phyloP scores from a whole-genome alignment of 305 asterid species.

The Coffea humblotiana region DNA sequence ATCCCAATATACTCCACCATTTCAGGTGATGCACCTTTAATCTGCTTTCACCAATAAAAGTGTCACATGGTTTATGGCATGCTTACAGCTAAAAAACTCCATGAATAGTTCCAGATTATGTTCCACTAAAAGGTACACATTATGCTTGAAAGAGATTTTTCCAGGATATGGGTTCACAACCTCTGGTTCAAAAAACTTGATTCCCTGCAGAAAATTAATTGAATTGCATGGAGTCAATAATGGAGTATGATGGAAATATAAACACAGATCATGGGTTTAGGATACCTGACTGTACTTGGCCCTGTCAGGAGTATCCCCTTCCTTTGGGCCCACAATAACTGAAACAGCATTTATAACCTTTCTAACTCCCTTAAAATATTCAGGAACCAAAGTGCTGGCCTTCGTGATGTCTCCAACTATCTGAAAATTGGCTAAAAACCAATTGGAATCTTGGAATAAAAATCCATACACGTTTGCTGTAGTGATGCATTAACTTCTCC shows the following conservation, averaged over 20 bases:
- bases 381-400: conserved; percentile 74
- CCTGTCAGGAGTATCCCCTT: conserved; percentile 97
- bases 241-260: too few relatives aligned
- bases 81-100: not conserved
- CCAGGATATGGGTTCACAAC: conserved; percentile 43
- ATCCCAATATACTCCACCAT: conserved; percentile 93
- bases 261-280: not conserved
- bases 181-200: conserved; percentile 98
- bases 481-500: not conserved
- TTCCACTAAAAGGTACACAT: conserved; percentile 24
- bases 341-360: conserved; percentile 80
- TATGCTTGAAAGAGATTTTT: conserved; percentile 23
- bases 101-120: conserved; percentile 5
- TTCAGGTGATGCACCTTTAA: conserved; percentile 93
- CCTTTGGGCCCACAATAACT: conserved; percentile 97
- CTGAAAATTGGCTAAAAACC: conserved; percentile 35
- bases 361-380: conserved; percentile 77
- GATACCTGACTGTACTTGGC: conserved; percentile 90
- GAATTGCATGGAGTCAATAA: not conserved
- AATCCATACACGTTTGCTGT: not conserved
- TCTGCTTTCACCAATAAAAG: conserved; percentile 41
- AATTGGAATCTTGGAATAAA: not conserved
- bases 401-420: conserved; percentile 85
- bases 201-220: conserved; percentile 56
- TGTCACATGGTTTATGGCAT: not conserved